These are phyloP conservation scores for Termitomyces sp. DNA, from an alignment of 768 basidiomycete species.

Conservation along the genomic window DNA sequence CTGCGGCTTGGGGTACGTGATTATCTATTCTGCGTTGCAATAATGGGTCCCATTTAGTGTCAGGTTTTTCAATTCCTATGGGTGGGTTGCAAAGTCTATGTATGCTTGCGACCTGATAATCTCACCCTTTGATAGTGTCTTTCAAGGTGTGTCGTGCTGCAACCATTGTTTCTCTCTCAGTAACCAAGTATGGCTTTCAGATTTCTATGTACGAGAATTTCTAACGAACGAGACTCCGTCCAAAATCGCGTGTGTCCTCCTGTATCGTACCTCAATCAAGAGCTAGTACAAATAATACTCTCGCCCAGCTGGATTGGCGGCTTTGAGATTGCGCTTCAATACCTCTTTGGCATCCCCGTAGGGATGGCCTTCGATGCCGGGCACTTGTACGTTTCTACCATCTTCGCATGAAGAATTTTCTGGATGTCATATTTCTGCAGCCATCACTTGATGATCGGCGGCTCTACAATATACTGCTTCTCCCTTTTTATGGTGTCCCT, in stretches of 20 bases:
- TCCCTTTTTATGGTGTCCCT: slow-evolving; percentile 34
- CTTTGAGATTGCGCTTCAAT: slow-evolving; percentile 29
- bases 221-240: slow-evolving; percentile 13
- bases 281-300: not conserved
- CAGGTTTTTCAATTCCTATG: slow-evolving; percentile 15
- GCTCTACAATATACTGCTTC: slow-evolving; percentile 31
- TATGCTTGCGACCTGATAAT: not conserved
- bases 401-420: not conserved
- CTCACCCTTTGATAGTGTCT: slow-evolving; percentile 3
- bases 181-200: not conserved
- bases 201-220: slow-evolving; percentile 14
- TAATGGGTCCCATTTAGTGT: not conserved
- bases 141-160: slow-evolving; percentile 7
- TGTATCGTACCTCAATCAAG: not conserved
- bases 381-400: slow-evolving; percentile 17
- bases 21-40: not conserved
- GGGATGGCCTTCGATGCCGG: slow-evolving; percentile 24
- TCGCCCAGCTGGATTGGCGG: slow-evolving; percentile 24
- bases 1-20: slow-evolving; percentile 11
- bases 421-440: slow-evolving; percentile 8
- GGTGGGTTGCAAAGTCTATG: not conserved
- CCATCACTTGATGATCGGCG: slow-evolving; percentile 31
- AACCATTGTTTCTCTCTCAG: not conserved
- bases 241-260: slow-evolving; percentile 9
- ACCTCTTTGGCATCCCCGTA: slow-evolving; percentile 20